Conservation (phyloP, 2,329 filamentous ascomycete genomes). For the Nigrospora sphaerica region DNA sequence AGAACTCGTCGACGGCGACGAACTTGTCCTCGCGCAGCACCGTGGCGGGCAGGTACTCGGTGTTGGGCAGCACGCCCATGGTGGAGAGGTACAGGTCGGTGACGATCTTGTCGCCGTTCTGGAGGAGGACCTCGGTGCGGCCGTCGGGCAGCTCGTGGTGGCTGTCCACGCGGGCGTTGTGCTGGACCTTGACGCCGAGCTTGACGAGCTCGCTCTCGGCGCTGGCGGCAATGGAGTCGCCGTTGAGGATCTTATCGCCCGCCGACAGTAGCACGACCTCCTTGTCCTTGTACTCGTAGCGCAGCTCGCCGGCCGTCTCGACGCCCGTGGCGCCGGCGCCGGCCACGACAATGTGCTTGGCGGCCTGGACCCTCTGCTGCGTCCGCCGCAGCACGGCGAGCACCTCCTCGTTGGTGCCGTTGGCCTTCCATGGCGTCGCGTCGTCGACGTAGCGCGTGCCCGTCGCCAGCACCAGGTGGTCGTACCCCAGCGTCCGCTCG, state of each 20-base stretch:
- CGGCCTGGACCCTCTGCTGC: constrained; percentile 32
- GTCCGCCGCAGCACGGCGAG: constrained; percentile 31
- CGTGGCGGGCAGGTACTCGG: constrained; percentile 38
- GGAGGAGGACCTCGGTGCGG: constrained; percentile 40
- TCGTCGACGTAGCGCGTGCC: constrained; percentile 36
- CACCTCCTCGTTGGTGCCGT: constrained; percentile 37
- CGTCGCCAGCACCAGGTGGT: constrained; percentile 52
- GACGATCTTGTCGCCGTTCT: constrained; percentile 35
- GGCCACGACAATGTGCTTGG: constrained; percentile 46
- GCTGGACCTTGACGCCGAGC: constrained; percentile 42
- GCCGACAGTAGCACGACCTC: constrained; percentile 40
- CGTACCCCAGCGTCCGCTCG: constrained; percentile 34
- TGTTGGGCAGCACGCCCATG: constrained; percentile 47
- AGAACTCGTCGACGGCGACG: constrained; percentile 42
- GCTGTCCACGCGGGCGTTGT: constrained; percentile 30
- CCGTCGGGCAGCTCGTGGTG: constrained; percentile 28
- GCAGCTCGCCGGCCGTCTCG: constrained; percentile 48
- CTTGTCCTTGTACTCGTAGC: constrained; percentile 41
- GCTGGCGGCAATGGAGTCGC: constrained; percentile 33
- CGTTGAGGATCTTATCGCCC: constrained; percentile 32
- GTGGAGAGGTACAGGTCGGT: constrained; percentile 53
- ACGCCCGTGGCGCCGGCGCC: constrained; percentile 50
- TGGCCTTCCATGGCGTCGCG: constrained; percentile 45
- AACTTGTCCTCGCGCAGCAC: constrained; percentile 37
- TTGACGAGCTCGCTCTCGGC: constrained; percentile 42